Evolutionary conservation across 176 grass and related monocot genomes (phyloP).

Genomic region (Paspalum notatum): DNA sequence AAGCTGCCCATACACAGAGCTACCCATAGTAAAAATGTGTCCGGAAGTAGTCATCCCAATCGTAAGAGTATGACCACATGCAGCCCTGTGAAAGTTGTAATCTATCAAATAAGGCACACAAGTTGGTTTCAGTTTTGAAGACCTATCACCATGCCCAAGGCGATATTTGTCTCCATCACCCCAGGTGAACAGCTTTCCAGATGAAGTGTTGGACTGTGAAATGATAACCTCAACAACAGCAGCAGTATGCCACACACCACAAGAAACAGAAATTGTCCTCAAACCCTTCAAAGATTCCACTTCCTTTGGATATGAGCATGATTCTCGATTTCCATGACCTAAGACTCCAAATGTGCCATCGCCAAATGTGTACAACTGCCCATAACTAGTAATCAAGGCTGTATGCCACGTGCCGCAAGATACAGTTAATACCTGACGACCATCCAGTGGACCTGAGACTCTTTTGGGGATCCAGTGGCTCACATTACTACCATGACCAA

Average conservation of each 20-base stretch:
- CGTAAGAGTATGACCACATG: slow-evolving; percentile 95
- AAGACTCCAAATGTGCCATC: slow-evolving; percentile 96
- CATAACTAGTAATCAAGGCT: slow-evolving; percentile 72
- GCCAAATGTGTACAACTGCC: slow-evolving; percentile 91
- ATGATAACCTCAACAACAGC: slow-evolving; percentile 90
- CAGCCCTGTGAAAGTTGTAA: slow-evolving; percentile 90
- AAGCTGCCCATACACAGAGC: slow-evolving; percentile 92
- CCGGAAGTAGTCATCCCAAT: slow-evolving; percentile 91
- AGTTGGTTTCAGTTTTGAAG: slow-evolving; percentile 80
- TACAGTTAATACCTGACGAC: slow-evolving; percentile 77
- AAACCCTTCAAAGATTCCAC: slow-evolving; percentile 89
- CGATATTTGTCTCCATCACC: slow-evolving; percentile 97
- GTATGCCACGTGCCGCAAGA: slow-evolving; percentile 99
- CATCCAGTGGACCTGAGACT: slow-evolving; percentile 87
- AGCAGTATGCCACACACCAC: slow-evolving; percentile 96
- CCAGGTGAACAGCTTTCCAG: slow-evolving; percentile 97
- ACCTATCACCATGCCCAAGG: slow-evolving; percentile 87
- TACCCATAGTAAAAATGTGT: slow-evolving; percentile 88
- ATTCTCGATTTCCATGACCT: slow-evolving; percentile 88
- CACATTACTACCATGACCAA: slow-evolving; percentile 89
- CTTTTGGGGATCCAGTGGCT: slow-evolving; percentile 98
- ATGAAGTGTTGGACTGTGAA: slow-evolving; percentile 85
- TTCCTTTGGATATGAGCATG: slow-evolving; percentile 72
- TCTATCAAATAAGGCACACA: slow-evolving; percentile 91
- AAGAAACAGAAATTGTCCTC: slow-evolving; percentile 88